Base-by-base conservation (phyloP, 805 yeast species). In the Saccharomycopsis olivae region DNA sequence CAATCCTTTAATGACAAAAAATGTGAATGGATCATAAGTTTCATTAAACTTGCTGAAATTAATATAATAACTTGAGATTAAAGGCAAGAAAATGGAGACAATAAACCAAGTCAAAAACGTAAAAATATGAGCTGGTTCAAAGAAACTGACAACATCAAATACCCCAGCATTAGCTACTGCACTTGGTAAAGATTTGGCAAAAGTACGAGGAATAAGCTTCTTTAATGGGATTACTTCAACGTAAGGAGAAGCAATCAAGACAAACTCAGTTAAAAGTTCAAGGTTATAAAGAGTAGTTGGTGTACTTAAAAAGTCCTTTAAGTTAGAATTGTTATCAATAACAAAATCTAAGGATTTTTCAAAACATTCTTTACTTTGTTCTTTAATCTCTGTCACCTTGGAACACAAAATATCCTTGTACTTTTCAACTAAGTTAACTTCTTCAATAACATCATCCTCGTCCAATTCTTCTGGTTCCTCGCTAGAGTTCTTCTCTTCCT, bases 11-110 rank as follows among this genome's bases (percentile, higher is more conserved):
- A 62, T 46, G 49, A 75, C 55, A 42, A 69, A 68, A 54, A 69
- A 73, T 36, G 66, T 58, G 47, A 75, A 64, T 31, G 82, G 80
- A 54, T 75, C 83, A 54, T 54, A 65, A 14, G 23, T 37, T 13
- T 11, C 10, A 16, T 34, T 35, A 20, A 24, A 15, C 14, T 45
- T 45, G 29, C 50, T 49, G 30, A 57, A 57, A 46, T 57, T 57
- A 39, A 57, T 44, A 48, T 56, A 57, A 41, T 51, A 57, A 20
- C 57, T 44, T 29, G 51, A 46, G 29, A 53, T 35, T 11, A 41
- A 19, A 32, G 61, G 62, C 5, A 51, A n/a, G 15, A 47, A 11
- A 21, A 37, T 17, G 11, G 34, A 40, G 17, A 46, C 33, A 3
- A 25, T 5, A 15, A 40, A 27, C 61, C 62, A 58, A n/a, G 53